Conservation (phyloP, 208 protist genomes). For the Tritrichomonas musculus region DNA sequence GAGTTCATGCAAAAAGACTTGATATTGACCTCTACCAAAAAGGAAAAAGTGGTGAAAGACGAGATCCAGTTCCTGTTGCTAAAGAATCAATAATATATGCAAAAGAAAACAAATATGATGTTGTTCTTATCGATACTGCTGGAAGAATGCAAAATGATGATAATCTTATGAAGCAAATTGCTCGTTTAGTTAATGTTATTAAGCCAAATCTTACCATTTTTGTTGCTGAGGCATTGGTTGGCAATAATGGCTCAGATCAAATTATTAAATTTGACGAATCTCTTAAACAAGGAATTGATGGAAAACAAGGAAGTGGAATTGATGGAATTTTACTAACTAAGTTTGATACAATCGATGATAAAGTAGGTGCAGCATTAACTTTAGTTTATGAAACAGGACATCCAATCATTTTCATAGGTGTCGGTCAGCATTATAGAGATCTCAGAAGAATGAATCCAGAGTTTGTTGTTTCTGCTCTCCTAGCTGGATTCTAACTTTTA, state of each 20-base stretch:
- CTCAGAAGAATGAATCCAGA: slow-evolving; percentile 82
- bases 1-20: slow-evolving; percentile 79
- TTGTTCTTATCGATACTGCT: slow-evolving; percentile 98
- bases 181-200: slow-evolving; percentile 65
- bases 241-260: slow-evolving; percentile 97
- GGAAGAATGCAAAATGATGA: slow-evolving; percentile 99
- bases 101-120: slow-evolving; percentile 68
- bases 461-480: slow-evolving; percentile 78
- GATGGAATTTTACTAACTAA: slow-evolving; percentile 99
- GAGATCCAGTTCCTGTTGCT: slow-evolving; percentile 38
- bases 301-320: slow-evolving; percentile 58
- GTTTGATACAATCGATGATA: slow-evolving; percentile 99
- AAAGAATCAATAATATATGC: slow-evolving; percentile 27
- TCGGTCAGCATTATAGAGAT: slow-evolving; percentile 94
- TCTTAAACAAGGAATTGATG: neutral
- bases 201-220: slow-evolving; percentile 69
- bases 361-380: slow-evolving; percentile 93
- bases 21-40: slow-evolving; percentile 73
- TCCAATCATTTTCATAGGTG: slow-evolving; percentile 98
- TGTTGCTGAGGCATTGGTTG: slow-evolving; percentile 98
- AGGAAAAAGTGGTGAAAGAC: slow-evolving; percentile 9
- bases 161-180: slow-evolving; percentile 90
- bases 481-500: slow-evolving; percentile 50
- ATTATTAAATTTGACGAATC: neutral
- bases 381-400: slow-evolving; percentile 96